Evolutionary conservation across 2,329 filamentous ascomycete species (phyloP).

Genomic region (Cordyceps cicadae): DNA sequence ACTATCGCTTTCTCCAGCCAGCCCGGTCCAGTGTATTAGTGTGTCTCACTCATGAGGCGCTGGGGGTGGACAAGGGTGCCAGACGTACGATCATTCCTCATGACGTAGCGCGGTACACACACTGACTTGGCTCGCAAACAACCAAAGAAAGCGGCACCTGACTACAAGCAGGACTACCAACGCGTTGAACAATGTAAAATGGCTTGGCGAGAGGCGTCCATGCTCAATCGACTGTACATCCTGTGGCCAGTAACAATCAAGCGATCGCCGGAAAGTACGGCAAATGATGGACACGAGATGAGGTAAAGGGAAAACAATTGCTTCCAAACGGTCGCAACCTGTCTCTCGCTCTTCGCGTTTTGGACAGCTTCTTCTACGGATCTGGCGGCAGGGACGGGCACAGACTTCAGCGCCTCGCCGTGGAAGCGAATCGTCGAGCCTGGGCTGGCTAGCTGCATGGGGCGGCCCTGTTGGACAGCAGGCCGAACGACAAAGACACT

Average conservation of each 20-base stretch:
- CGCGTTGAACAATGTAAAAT: slow-evolving; percentile 5
- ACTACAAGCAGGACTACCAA: background rate
- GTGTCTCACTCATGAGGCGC: slow-evolving; percentile 4
- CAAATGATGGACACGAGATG: background rate
- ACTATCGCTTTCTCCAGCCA: background rate
- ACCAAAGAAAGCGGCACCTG: background rate
- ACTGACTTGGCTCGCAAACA: background rate
- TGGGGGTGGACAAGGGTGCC: slow-evolving; percentile 5
- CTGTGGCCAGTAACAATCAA: background rate
- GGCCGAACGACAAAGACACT: background rate
- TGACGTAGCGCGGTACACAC: slow-evolving; percentile 3
- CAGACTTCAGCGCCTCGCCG: background rate
- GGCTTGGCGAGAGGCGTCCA: slow-evolving; percentile 2
- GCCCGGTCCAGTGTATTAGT: slow-evolving; percentile 4
- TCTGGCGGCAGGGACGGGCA: slow-evolving; percentile 9
- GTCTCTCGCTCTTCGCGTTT: slow-evolving; percentile 2
- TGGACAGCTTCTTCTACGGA: background rate
- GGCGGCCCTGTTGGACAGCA: background rate
- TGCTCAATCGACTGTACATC: background rate
- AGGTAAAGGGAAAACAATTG: background rate
- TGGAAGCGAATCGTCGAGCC: slow-evolving; percentile 3
- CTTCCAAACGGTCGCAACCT: background rate
- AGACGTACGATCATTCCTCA: slow-evolving; percentile 6
- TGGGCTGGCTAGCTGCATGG: slow-evolving; percentile 3
- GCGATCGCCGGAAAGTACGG: background rate